phyloP scores from a whole-genome alignment of 2,329 filamentous ascomycete genomes.

The Sclerotinia sclerotiorum region DNA sequence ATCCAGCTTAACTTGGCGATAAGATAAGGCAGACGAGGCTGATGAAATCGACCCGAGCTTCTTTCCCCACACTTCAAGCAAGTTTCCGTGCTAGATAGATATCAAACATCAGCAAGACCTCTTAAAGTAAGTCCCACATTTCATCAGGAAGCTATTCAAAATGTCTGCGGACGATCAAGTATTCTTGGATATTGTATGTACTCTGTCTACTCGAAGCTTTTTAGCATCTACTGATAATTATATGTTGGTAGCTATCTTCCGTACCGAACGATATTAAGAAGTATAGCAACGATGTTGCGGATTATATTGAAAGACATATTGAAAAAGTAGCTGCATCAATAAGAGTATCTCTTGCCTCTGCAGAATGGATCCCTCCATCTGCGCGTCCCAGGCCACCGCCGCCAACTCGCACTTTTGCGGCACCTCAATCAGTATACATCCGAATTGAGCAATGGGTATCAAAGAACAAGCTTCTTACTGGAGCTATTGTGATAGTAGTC shows the following conservation, averaged over 20 bases:
- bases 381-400: constrained; percentile 60
- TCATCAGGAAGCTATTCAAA: constrained; percentile 37
- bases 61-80: constrained; percentile 20
- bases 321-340: constrained; percentile 71
- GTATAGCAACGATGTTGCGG: constrained; percentile 72
- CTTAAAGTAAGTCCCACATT: background rate
- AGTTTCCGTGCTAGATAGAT: background rate
- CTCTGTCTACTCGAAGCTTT: background rate
- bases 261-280: constrained; percentile 65
- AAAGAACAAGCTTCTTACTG: constrained; percentile 70
- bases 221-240: constrained; percentile 13
- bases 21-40: constrained; percentile 16
- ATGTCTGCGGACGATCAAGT: constrained; percentile 82
- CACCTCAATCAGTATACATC: constrained; percentile 46
- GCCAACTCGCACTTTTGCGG: constrained; percentile 23
- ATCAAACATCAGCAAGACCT: background rate
- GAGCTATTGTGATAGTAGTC: constrained; percentile 67
- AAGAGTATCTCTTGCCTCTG: constrained; percentile 65
- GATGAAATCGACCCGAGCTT: background rate
- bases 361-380: constrained; percentile 71
- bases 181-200: constrained; percentile 71
- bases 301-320: constrained; percentile 78
- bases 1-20: background rate
- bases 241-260: constrained; percentile 50
- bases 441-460: constrained; percentile 68